Conservation (phyloP, 2,329 filamentous ascomycete genomes). For the Calonectria ilicicola region DNA sequence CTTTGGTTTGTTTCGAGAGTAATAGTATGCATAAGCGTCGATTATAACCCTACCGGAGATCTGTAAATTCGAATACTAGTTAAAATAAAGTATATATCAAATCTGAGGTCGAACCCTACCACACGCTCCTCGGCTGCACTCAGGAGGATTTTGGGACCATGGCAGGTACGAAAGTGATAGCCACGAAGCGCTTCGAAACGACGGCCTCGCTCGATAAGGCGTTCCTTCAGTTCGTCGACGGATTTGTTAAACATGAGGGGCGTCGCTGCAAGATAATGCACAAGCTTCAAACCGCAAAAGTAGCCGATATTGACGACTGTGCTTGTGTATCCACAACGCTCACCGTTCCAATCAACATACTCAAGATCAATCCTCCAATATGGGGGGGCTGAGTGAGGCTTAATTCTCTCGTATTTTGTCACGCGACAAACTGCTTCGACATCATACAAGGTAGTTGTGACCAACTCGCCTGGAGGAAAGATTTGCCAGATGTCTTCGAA, state of each 20-base stretch:
- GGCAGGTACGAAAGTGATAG: not conserved
- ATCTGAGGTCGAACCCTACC: not conserved
- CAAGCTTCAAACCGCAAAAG: conserved; percentile 42
- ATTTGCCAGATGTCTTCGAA: conserved; percentile 50
- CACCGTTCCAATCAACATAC: conserved; percentile 52
- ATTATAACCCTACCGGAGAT: conserved; percentile 7
- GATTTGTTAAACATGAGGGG: not conserved
- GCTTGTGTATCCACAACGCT: conserved; percentile 42
- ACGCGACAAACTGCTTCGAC: conserved; percentile 52
- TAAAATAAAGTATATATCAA: too few relatives aligned
- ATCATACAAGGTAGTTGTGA: conserved; percentile 45
- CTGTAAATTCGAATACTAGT: not conserved
- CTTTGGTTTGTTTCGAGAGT: not conserved
- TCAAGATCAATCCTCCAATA: conserved; percentile 46
- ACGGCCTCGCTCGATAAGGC: not conserved
- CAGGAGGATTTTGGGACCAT: conserved; percentile 1
- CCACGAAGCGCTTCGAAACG: conserved; percentile 1
- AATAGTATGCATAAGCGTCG: conserved; percentile 11
- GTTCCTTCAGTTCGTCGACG: not conserved
- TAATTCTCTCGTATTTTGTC: conserved; percentile 38
- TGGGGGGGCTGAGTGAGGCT: not conserved
- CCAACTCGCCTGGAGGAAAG: conserved; percentile 48
- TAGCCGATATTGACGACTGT: conserved; percentile 37
- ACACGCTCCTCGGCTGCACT: not conserved
- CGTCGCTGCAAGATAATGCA: conserved; percentile 40